These are phyloP conservation scores for Delonix regia DNA, from an alignment of 306 rosid genomes.

Conservation along the genomic window DNA sequence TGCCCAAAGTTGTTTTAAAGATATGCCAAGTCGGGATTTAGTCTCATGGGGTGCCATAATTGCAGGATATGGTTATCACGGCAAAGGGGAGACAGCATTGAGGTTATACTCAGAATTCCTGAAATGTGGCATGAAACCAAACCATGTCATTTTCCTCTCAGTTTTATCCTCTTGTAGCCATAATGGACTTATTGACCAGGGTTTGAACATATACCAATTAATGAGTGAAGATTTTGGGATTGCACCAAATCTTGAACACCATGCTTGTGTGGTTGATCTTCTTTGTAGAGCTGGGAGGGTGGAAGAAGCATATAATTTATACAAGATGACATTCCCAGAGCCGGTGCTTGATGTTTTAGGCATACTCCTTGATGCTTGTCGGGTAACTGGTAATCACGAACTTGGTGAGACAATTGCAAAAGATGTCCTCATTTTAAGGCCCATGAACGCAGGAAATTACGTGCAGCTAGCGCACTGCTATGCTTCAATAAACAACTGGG, in stretches of 20 bases:
- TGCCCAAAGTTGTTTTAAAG: conserved; percentile 67
- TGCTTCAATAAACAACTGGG: conserved; percentile 78
- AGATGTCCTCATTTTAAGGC: conserved; percentile 58
- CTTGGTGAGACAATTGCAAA: conserved; percentile 55
- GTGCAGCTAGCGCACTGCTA: conserved; percentile 73
- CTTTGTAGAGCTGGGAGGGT: conserved; percentile 76
- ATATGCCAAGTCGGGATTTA: conserved; percentile 56
- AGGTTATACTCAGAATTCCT: conserved; percentile 59
- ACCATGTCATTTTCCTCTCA: conserved; percentile 72
- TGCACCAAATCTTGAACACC: conserved; percentile 67
- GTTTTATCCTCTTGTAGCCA: conserved; percentile 82
- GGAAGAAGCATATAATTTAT: conserved; percentile 65
- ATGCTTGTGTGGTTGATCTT: conserved; percentile 76
- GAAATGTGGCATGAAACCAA: conserved; percentile 57
- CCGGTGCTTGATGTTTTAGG: conserved; percentile 63
- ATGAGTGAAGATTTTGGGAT: conserved; percentile 66
- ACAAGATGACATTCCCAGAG: conserved; percentile 50
- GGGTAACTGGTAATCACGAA: conserved; percentile 50
- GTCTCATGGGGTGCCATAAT: conserved; percentile 82
- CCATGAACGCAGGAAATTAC: conserved; percentile 64
- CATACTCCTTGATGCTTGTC: conserved; percentile 74
- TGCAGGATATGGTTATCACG: conserved; percentile 74
- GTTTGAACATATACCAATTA: conserved; percentile 65
- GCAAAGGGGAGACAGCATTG: conserved; percentile 66
- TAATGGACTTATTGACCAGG: conserved; percentile 65